Conservation (phyloP, 1,139 yeast species). For the Candida sp. region DNA sequence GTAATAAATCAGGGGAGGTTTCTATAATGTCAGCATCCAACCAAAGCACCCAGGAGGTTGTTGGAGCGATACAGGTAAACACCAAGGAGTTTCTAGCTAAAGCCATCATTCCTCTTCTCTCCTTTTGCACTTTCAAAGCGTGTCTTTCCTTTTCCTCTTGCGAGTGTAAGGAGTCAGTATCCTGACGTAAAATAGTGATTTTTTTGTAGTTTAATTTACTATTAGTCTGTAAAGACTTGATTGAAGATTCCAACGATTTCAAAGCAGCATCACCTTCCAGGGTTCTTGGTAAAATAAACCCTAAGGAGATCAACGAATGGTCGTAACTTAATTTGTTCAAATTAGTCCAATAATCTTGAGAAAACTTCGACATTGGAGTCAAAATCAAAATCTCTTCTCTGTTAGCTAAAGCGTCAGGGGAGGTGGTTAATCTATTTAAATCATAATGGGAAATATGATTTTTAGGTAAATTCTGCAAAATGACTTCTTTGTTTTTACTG, state of each 20-base stretch:
- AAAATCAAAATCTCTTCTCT: slow-evolving; percentile 79
- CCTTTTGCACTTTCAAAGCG: slow-evolving; percentile 74
- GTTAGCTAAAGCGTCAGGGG: slow-evolving; percentile 66
- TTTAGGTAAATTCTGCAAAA: slow-evolving; percentile 63
- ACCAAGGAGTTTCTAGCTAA: slow-evolving; percentile 88
- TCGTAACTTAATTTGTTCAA: slow-evolving; percentile 74
- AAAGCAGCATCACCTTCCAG: slow-evolving; percentile 78
- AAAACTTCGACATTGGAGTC: slow-evolving; percentile 87
- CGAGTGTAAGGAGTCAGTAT: slow-evolving; percentile 66
- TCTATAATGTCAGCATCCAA: slow-evolving; percentile 92
- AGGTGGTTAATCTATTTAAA: slow-evolving; percentile 69
- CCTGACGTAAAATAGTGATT: slow-evolving; percentile 87
- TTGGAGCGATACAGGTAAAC: slow-evolving; percentile 85
- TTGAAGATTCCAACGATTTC: slow-evolving; percentile 64
- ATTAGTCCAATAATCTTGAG: slow-evolving; percentile 86
- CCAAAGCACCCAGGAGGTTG: slow-evolving; percentile 95
- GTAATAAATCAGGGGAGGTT: slow-evolving; percentile 75
- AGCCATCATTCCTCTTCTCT: slow-evolving; percentile 88
- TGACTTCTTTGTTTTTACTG: slow-evolving; percentile 42
- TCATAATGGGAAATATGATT: slow-evolving; percentile 85
- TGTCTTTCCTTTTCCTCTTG: slow-evolving; percentile 78
- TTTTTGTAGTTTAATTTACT: slow-evolving; percentile 64
- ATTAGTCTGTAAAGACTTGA: slow-evolving; percentile 53
- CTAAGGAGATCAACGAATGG: slow-evolving; percentile 78
- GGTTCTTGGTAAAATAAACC: slow-evolving; percentile 85